These are phyloP conservation scores for Aspergillus luchuensis DNA, from an alignment of 2,329 filamentous ascomycete species.

Conservation along the genomic window DNA sequence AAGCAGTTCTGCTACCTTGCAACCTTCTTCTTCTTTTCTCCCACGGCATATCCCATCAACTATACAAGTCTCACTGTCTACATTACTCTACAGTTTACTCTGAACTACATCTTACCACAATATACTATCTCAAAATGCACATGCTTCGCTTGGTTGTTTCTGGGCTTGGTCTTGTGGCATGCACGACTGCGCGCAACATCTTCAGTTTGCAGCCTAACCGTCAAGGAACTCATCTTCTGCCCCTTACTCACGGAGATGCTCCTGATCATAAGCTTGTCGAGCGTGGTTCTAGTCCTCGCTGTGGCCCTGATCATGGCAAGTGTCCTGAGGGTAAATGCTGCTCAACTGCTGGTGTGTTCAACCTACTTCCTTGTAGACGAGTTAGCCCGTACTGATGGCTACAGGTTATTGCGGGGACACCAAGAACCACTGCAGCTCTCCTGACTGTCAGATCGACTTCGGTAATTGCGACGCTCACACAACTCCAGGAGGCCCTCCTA, in stretches of 20 bases:
- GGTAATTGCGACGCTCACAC: conserved; percentile 42
- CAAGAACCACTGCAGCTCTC: conserved; percentile 41
- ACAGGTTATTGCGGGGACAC: conserved; percentile 44
- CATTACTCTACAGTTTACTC: conserved; percentile 29
- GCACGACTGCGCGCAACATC: conserved; percentile 18
- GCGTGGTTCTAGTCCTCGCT: conserved; percentile 31
- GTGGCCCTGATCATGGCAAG: conserved; percentile 37
- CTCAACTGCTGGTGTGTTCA: conserved; percentile 38
- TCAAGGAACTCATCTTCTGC: conserved; percentile 6
- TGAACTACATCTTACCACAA: conserved; percentile 12
- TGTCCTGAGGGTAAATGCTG: conserved; percentile 43
- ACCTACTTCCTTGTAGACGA: not conserved
- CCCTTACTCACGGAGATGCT: not conserved
- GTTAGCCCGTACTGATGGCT: not conserved
- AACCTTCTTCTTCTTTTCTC: not conserved
- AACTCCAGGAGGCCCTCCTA: conserved; percentile 39
- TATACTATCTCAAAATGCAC: conserved; percentile 25
- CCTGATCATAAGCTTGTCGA: conserved; percentile 11
- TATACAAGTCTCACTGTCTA: conserved; percentile 15
- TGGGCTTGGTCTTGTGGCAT: conserved; percentile 16
- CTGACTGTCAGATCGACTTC: conserved; percentile 44
- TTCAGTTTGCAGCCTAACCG: conserved; percentile 12
- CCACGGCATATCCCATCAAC: conserved; percentile 6
- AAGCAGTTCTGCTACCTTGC: not conserved
- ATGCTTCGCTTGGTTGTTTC: conserved; percentile 18